phyloP scores from a whole-genome alignment of 768 basidiomycete genomes.

The Phanerochaete sordida region DNA sequence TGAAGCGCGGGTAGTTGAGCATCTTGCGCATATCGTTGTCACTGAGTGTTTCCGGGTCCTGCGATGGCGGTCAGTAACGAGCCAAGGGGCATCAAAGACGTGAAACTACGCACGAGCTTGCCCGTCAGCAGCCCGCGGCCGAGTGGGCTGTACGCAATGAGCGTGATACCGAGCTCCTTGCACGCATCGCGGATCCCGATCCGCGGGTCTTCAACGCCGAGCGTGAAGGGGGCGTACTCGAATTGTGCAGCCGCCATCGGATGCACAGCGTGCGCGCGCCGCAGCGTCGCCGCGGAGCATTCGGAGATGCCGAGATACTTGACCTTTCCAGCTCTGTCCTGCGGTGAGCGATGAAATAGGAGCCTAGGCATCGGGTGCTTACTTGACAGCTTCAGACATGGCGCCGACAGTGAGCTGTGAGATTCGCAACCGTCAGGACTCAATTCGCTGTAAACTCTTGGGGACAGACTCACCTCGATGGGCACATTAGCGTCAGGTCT shows the following conservation, averaged over 20 bases:
- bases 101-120: slow-evolving; percentile 16
- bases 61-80: not conserved
- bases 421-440: too few relatives aligned
- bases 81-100: not conserved
- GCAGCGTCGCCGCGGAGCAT: slow-evolving; percentile 20
- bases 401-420: not conserved
- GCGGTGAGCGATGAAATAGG: not conserved
- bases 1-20: slow-evolving; percentile 18
- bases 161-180: slow-evolving; percentile 34
- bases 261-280: slow-evolving; percentile 34
- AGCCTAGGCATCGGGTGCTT: not conserved
- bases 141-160: slow-evolving; percentile 41
- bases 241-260: slow-evolving; percentile 42
- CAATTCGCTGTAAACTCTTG: too few relatives aligned
- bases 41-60: slow-evolving; percentile 28
- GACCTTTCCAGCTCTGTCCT: slow-evolving; percentile 23
- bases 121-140: slow-evolving; percentile 30
- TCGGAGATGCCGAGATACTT: slow-evolving; percentile 27
- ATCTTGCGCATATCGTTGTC: slow-evolving; percentile 23
- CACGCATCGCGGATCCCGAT: slow-evolving; percentile 34
- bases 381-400: not conserved
- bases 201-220: slow-evolving; percentile 36
- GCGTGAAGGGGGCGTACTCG: slow-evolving; percentile 40
- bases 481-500: not conserved
- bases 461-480: not conserved